A percentile compares a stretch with the other conserved stretches of the same genome.
Conservation (phyloP, 805 yeast species). For the Candida ovalis region DNA sequence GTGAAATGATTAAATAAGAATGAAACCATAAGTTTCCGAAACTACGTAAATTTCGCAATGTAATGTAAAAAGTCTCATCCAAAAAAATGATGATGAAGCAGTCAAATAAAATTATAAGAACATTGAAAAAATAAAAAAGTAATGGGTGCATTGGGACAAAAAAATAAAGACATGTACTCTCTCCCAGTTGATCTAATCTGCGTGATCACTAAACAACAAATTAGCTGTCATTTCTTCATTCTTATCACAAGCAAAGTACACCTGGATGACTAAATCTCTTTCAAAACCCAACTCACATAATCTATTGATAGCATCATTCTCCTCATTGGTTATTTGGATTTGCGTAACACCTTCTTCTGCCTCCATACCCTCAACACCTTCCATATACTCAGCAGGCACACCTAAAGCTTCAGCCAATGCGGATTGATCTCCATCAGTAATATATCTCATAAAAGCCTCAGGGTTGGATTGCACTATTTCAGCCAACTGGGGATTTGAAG, state of each 20-base stretch:
- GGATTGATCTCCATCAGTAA: slow-evolving; percentile 59
- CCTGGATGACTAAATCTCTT: slow-evolving; percentile 81
- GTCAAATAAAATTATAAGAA: background rate
- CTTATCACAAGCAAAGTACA: slow-evolving; percentile 96
- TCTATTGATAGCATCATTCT: slow-evolving; percentile 84
- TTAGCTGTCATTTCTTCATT: slow-evolving; percentile 97
- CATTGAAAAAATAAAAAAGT: background rate
- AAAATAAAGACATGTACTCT: background rate
- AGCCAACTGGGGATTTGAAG: slow-evolving; percentile 80
- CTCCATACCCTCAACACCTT: slow-evolving; percentile 35
- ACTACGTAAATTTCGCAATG: background rate
- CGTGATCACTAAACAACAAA: slow-evolving; percentile 66
- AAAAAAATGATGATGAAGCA: background rate
- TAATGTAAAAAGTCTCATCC: background rate
- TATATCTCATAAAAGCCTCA: slow-evolving; percentile 77
- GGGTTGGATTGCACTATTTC: slow-evolving; percentile 78
- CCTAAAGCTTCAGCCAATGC: slow-evolving; percentile 45
- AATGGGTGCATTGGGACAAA: background rate
- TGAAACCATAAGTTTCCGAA: background rate
- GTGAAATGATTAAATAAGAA: background rate
- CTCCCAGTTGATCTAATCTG: slow-evolving; percentile 18
- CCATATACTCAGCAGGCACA: slow-evolving; percentile 35
- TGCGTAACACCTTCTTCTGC: slow-evolving; percentile 45
- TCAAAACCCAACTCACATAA: slow-evolving; percentile 93
- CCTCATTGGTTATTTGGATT: slow-evolving; percentile 71